Evolutionary conservation across 345 rosid genomes (phyloP).

Genomic region (Corymbia maculata): DNA sequence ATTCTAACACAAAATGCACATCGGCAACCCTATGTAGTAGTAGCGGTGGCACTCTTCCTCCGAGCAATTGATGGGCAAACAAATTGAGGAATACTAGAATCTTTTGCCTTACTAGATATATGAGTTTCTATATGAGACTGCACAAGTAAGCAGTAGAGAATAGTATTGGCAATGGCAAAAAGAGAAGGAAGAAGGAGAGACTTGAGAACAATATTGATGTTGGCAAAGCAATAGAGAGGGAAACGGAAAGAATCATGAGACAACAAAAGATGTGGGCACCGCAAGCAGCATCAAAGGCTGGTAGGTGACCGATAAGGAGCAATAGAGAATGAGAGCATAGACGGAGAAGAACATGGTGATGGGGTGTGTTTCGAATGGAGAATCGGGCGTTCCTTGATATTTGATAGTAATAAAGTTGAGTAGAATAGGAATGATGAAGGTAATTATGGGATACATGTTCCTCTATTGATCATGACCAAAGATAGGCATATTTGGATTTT

Average conservation of each 20-base stretch:
- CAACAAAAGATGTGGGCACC: not conserved
- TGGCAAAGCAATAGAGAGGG: not conserved
- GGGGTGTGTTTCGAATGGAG: not conserved
- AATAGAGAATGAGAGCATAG: not conserved
- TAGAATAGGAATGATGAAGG: not conserved
- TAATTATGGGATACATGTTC: not conserved
- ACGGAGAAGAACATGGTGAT: not conserved
- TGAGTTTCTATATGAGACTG: not conserved
- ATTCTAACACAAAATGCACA: not conserved
- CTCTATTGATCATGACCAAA: not conserved
- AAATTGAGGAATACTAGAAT: not conserved
- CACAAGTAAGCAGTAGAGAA: not conserved
- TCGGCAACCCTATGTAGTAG: not conserved
- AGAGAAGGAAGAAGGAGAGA: not conserved
- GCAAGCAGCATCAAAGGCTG: not conserved
- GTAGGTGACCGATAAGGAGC: not conserved
- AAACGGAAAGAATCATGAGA: not conserved
- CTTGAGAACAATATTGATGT: not conserved
- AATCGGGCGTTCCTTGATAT: not conserved
- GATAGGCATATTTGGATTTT: not conserved
- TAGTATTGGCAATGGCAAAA: not conserved
- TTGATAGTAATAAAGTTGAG: not conserved
- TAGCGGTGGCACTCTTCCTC: not conserved
- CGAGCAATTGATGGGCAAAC: fast-evolving
- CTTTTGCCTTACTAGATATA: not conserved